phyloP scores from a whole-genome alignment of 2,329 filamentous ascomycete species.

The Pochonia chlamydosporia region DNA sequence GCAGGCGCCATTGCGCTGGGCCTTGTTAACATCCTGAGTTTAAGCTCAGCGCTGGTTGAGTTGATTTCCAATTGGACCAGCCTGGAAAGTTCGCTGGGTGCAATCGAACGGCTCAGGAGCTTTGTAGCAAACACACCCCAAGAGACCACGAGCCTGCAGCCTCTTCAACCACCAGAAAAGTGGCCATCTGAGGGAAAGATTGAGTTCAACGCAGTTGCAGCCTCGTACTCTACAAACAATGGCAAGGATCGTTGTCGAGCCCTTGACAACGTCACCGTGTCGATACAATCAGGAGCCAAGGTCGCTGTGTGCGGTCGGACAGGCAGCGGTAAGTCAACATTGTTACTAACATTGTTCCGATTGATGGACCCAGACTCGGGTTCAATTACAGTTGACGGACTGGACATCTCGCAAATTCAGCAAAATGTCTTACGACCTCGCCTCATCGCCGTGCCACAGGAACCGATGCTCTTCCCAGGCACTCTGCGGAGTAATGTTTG shows the following conservation, averaged over 20 bases:
- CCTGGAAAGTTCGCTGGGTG: conserved; percentile 25
- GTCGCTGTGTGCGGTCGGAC: conserved; percentile 28
- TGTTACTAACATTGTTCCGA: conserved; percentile 29
- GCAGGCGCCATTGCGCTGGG: conserved; percentile 17
- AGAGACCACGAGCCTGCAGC: conserved; percentile 13
- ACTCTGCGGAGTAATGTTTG: conserved; percentile 21
- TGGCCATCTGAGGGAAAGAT: conserved; percentile 23
- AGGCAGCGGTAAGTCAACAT: conserved; percentile 34
- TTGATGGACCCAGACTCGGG: conserved; percentile 28
- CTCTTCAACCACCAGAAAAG: conserved; percentile 7
- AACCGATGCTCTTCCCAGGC: conserved; percentile 40
- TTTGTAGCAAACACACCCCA: conserved; percentile 16
- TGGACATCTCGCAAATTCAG: conserved; percentile 30
- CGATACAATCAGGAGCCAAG: conserved; percentile 21
- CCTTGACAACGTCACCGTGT: conserved; percentile 17
- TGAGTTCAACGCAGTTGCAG: conserved; percentile 19
- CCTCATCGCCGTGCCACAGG: conserved; percentile 44
- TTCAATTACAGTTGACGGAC: conserved; percentile 34
- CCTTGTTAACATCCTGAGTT: conserved; percentile 20
- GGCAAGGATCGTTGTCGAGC: conserved; percentile 7
- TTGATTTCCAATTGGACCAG: conserved; percentile 24
- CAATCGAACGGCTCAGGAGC: conserved; percentile 17
- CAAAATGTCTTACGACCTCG: conserved; percentile 33
- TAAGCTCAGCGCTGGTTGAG: conserved; percentile 15
- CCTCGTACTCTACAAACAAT: conserved; percentile 15